Percentiles rank a stretch among this genome's conserved stretches.
Evolutionary conservation across 169 alveolate species (phyloP).

Genomic region (Plasmodium billcollinsi): DNA sequence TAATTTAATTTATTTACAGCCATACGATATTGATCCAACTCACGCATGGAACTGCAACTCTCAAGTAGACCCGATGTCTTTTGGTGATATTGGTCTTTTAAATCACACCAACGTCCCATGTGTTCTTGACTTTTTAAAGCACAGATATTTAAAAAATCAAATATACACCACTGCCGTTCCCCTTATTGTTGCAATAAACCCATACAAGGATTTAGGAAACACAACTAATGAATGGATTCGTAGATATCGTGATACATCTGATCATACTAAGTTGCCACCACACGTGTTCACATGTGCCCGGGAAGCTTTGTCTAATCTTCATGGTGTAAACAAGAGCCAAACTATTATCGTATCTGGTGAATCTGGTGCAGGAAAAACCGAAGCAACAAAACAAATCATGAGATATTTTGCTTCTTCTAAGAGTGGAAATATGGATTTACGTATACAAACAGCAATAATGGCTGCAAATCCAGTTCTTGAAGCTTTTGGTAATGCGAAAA

Average conservation of each 20-base stretch:
- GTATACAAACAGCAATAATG: conserved; percentile 91
- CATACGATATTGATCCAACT: conserved; percentile 89
- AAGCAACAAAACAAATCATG: conserved; percentile 96
- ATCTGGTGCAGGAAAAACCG: conserved; percentile 99
- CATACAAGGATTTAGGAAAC: conserved; percentile 92
- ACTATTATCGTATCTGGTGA: conserved; percentile 98
- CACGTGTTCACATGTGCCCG: conserved; percentile 93
- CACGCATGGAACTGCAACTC: conserved; percentile 91
- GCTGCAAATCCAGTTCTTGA: conserved; percentile 98
- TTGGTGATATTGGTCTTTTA: conserved; percentile 92
- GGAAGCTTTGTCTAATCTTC: conserved; percentile 91
- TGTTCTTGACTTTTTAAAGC: conserved; percentile 89
- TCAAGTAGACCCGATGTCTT: conserved; percentile 93
- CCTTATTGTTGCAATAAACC: conserved; percentile 92
- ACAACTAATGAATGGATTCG: conserved; percentile 89
- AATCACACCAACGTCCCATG: conserved; percentile 92
- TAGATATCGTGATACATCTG: conserved; percentile 87
- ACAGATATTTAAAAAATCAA: conserved; percentile 90
- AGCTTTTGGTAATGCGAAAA: conserved; percentile 99
- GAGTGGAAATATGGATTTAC: conserved; percentile 81
- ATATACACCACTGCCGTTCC: conserved; percentile 94
- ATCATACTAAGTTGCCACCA: conserved; percentile 87
- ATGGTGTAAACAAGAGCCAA: conserved; percentile 90
- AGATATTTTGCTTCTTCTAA: conserved; percentile 91
- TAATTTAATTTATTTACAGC: conserved; percentile 54